Conservation (phyloP, 2,329 filamentous ascomycete species). For the Talaromyces sp. region DNA sequence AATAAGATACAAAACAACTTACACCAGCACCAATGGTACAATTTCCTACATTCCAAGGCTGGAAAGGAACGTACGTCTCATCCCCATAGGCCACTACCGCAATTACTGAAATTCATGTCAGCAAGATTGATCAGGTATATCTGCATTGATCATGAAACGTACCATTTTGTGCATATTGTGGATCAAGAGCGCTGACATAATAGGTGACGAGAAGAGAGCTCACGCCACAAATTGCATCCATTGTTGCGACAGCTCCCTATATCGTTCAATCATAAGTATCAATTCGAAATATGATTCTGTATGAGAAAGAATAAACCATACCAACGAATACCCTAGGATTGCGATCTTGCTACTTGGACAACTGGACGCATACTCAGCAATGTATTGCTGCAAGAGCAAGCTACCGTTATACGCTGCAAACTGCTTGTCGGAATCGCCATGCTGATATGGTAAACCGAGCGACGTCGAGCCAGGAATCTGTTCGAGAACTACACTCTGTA, state of each 20-base stretch:
- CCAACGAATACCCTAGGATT: slow-evolving; percentile 24
- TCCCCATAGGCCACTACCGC: neutral
- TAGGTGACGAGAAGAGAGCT: slow-evolving; percentile 19
- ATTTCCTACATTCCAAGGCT: neutral
- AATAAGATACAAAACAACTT: neutral
- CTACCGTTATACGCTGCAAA: slow-evolving; percentile 21
- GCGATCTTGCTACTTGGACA: slow-evolving; percentile 25
- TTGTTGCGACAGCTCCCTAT: slow-evolving; percentile 23
- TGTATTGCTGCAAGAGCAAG: slow-evolving; percentile 24
- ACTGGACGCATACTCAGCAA: slow-evolving; percentile 22
- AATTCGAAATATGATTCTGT: neutral
- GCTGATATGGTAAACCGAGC: slow-evolving; percentile 24
- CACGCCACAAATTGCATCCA: slow-evolving; percentile 26
- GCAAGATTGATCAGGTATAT: neutral
- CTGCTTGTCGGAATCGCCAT: slow-evolving; percentile 20
- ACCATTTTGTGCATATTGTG: neutral
- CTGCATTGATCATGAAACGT: neutral
- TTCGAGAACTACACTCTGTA: slow-evolving; percentile 24
- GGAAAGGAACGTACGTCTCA: neutral
- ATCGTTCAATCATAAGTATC: neutral
- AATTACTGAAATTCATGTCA: neutral
- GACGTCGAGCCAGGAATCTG: slow-evolving; percentile 25
- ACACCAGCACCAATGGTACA: neutral
- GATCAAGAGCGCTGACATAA: slow-evolving; percentile 9
- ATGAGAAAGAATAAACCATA: neutral